Percentiles rank a stretch among this genome's conserved stretches.
phyloP scores from a whole-genome alignment of 768 basidiomycete genomes.

The Boletellus ananas region DNA sequence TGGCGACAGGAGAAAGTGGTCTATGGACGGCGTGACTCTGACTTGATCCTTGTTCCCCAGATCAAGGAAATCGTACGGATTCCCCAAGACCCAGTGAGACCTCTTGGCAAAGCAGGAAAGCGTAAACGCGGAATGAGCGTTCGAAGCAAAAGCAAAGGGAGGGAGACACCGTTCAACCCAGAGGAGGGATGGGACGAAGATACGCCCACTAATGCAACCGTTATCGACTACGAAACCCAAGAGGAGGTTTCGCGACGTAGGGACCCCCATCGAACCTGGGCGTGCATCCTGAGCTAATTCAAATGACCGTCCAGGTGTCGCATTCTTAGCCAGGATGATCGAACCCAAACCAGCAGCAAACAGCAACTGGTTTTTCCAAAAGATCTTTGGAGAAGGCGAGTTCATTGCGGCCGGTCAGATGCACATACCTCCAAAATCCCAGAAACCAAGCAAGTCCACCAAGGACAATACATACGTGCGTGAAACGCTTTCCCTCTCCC shows the following conservation, averaged over 20 bases:
- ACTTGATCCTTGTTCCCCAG: slow-evolving; percentile 52
- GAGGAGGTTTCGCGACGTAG: slow-evolving; percentile 68
- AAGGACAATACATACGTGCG: slow-evolving; percentile 93
- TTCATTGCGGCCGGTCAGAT: slow-evolving; percentile 91
- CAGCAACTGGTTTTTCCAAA: slow-evolving; percentile 80
- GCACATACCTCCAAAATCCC: slow-evolving; percentile 69
- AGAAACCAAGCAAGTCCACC: slow-evolving; percentile 83
- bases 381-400: slow-evolving; percentile 86
- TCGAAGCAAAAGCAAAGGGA: slow-evolving; percentile 37
- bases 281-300: neutral
- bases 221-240: slow-evolving; percentile 61
- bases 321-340: slow-evolving; percentile 70
- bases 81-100: slow-evolving; percentile 46
- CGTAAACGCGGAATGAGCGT: slow-evolving; percentile 28
- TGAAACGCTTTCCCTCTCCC: slow-evolving; percentile 5
- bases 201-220: slow-evolving; percentile 61
- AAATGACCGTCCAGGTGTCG: slow-evolving; percentile 55
- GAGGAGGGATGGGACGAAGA: slow-evolving; percentile 86
- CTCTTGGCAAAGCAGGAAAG: slow-evolving; percentile 42
- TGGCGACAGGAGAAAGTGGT: slow-evolving; percentile 93
- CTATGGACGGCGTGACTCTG: slow-evolving; percentile 62
- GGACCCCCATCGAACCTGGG: slow-evolving; percentile 29
- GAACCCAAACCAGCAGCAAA: slow-evolving; percentile 56
- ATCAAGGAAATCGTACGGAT: slow-evolving; percentile 64
- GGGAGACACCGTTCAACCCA: slow-evolving; percentile 37